Evolutionary conservation across 345 rosid genomes (phyloP), one percentile per base, ranked within the genome.

Genomic region (Syzygium aqueum): DNA sequence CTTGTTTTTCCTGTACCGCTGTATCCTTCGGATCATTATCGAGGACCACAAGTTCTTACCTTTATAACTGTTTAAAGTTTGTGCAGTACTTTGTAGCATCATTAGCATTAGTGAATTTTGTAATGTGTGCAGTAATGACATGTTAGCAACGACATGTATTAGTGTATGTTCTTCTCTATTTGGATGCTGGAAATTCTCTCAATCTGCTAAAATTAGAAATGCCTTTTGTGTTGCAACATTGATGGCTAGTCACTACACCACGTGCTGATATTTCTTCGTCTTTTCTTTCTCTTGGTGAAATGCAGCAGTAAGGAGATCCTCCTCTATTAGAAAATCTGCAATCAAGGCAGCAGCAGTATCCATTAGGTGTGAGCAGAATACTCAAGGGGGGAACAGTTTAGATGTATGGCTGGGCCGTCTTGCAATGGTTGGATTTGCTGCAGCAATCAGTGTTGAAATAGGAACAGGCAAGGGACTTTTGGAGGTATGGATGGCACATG

Each of bases 361-460:
- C 77, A 63, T 95, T 23, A 93, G 95, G 92, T 92, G 98, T 57
- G 96, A 95, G 93, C 98, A 95, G 91, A 90, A 92, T 85, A 84
- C 94, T 85, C 87, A 88, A 87, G 93, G 85, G 27, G 86, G 94
- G 84, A 94, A 86, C 93, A 86, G 94, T 90, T 88, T 95, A 87
- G 98, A 96, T 87, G 94, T 96, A 84, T 97, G 99, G 99, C 93
- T 95, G 15, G 99, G 98, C 50, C 94, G 99, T 51, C 85, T 94
- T 53, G 99, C 99, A 25, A 96, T 95, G 99, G 73, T 95, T 88
- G 98, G 97, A 86, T 97, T 97, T 93, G 97, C 97, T 46, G 95
- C 87, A 56, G 97, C 97, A 37, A 88, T 95, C 84, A 91, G 91
- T 53, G 96, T 95, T 86, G 98, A 96, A 92, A 53, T 95, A 84